Evolutionary conservation across 495 filamentous ascomycete genomes (phyloP).

Genomic region (Aspergillus cavernicola): DNA sequence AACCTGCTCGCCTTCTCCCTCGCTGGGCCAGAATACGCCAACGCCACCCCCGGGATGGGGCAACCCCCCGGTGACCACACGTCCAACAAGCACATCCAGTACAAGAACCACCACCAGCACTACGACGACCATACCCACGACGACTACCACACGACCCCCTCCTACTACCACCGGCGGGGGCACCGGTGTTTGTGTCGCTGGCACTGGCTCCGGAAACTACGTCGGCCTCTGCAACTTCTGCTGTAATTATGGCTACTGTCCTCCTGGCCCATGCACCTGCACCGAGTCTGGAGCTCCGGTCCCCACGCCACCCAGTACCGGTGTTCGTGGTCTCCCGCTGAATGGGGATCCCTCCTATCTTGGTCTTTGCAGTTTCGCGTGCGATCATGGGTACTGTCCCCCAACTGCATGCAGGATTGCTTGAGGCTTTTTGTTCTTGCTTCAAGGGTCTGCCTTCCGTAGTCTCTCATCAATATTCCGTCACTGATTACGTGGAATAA

Average conservation of each 20-base stretch:
- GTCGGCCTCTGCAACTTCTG: slow-evolving; percentile 39
- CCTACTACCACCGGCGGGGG: slow-evolving; percentile 8
- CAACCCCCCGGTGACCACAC: neutral
- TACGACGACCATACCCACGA: slow-evolving; percentile 9
- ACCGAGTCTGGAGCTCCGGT: slow-evolving; percentile 28
- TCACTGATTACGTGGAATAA: too few relatives aligned
- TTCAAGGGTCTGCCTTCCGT: too few relatives aligned
- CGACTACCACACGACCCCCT: neutral
- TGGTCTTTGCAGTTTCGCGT: slow-evolving; percentile 42
- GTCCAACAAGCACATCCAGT: neutral
- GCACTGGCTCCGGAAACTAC: slow-evolving; percentile 39
- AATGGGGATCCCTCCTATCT: slow-evolving; percentile 31
- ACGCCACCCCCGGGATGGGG: slow-evolving; percentile 17
- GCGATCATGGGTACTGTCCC: slow-evolving; percentile 42
- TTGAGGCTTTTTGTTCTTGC: too few relatives aligned
- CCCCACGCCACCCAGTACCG: slow-evolving; percentile 22
- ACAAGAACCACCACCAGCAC: slow-evolving; percentile 10
- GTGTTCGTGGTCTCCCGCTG: slow-evolving; percentile 26
- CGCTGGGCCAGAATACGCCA: slow-evolving; percentile 25
- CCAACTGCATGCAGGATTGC: slow-evolving; percentile 28
- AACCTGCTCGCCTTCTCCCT: slow-evolving; percentile 44
- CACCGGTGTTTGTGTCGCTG: slow-evolving; percentile 26
- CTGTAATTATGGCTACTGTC: slow-evolving; percentile 41
- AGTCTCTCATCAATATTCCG: too few relatives aligned
- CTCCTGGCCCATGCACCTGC: slow-evolving; percentile 37